phyloP scores from a whole-genome alignment of 2,329 filamentous ascomycete species.

The Coniochaeta sp. region DNA sequence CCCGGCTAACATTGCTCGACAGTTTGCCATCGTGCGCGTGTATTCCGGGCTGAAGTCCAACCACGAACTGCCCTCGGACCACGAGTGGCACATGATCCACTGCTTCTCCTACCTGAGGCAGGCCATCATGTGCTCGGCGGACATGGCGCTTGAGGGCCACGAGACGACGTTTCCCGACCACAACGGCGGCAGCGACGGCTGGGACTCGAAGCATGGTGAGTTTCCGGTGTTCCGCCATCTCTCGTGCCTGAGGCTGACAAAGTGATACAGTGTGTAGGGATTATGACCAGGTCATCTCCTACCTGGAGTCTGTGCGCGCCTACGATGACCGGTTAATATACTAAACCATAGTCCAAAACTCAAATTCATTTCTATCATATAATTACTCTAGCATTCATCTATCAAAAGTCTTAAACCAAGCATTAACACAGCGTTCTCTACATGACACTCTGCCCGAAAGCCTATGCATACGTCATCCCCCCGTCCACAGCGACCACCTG shows the following conservation, averaged over 20 bases:
- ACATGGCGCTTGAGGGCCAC: slow-evolving; percentile 36
- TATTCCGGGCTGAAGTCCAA: slow-evolving; percentile 32
- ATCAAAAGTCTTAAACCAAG: background rate
- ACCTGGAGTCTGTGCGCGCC: slow-evolving; percentile 35
- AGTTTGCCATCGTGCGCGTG: slow-evolving; percentile 34
- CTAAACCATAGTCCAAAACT: slow-evolving; percentile 15
- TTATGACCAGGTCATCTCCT: slow-evolving; percentile 30
- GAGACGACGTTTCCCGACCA: slow-evolving; percentile 39
- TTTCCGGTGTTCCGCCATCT: background rate
- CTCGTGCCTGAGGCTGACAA: background rate
- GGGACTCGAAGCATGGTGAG: slow-evolving; percentile 37
- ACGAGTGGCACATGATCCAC: slow-evolving; percentile 41
- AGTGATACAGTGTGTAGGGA: slow-evolving; percentile 31
- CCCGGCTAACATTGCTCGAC: background rate
- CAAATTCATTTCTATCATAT: background rate
- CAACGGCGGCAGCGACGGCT: slow-evolving; percentile 36
- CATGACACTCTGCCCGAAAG: no score
- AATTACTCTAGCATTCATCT: background rate
- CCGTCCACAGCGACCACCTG: slow-evolving; percentile 15
- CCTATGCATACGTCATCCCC: slow-evolving; percentile 6
- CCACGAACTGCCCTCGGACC: slow-evolving; percentile 31
- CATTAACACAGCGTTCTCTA: no score
- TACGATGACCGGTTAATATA: slow-evolving; percentile 37
- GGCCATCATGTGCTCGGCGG: slow-evolving; percentile 36
- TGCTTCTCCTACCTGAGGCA: slow-evolving; percentile 41